A percentile compares a stretch with the other conserved stretches of the same genome.
These are phyloP conservation scores for Eremothecium gossypii DNA, from an alignment of 1,139 yeast species.

Conservation along the genomic window DNA sequence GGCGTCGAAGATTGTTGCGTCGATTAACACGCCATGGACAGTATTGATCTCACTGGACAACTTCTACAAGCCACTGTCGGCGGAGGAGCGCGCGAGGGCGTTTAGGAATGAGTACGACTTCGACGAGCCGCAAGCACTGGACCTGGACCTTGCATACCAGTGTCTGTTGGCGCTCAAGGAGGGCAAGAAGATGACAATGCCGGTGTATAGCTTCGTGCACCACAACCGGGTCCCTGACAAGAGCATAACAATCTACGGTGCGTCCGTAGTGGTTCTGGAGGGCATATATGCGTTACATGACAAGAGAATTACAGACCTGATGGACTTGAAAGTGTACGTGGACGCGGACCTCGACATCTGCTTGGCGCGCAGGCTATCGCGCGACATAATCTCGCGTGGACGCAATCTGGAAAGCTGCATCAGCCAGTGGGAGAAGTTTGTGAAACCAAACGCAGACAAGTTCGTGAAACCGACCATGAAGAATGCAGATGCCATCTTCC, in stretches of 20 bases:
- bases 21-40: slow-evolving; percentile 89
- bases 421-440: slow-evolving; percentile 82
- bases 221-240: slow-evolving; percentile 64
- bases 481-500: slow-evolving; percentile 77
- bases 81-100: slow-evolving; percentile 55
- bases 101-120: slow-evolving; percentile 66
- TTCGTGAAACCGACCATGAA: slow-evolving; percentile 70
- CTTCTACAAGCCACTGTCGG: slow-evolving; percentile 66
- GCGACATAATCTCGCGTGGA: slow-evolving; percentile 82
- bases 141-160: slow-evolving; percentile 59
- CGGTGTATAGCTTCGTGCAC: slow-evolving; percentile 70
- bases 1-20: slow-evolving; percentile 71
- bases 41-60: slow-evolving; percentile 86
- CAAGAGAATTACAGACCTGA: slow-evolving; percentile 54
- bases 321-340: slow-evolving; percentile 83
- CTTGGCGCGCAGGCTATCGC: slow-evolving; percentile 71
- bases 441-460: slow-evolving; percentile 82
- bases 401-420: slow-evolving; percentile 75
- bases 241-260: slow-evolving; percentile 77
- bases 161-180: slow-evolving; percentile 57
- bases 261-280: slow-evolving; percentile 84
- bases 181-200: slow-evolving; percentile 58
- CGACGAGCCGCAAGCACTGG: slow-evolving; percentile 77
- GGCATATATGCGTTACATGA: slow-evolving; percentile 84
- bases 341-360: slow-evolving; percentile 93